Conservation (phyloP, 2,329 filamentous ascomycete genomes). For the Zarea fungicola region DNA sequence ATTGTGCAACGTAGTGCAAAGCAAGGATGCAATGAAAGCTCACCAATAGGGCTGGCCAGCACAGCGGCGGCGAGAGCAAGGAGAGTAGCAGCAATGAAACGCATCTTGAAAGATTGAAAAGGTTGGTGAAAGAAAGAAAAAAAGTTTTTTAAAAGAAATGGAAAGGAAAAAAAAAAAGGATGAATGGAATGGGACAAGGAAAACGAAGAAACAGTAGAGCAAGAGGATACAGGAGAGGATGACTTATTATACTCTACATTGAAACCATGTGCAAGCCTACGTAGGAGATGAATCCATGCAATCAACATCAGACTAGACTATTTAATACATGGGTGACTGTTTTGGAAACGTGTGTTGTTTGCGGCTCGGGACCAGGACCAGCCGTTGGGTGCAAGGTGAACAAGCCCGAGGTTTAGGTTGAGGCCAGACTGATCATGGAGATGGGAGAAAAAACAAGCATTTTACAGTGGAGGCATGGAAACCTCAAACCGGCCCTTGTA, state of each 20-base stretch:
- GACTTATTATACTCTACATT: constrained; percentile 8
- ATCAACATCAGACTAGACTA: too few relatives aligned
- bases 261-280: neutral
- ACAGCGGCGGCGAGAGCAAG: constrained; percentile 43
- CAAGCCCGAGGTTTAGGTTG: too few relatives aligned
- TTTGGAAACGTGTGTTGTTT: too few relatives aligned
- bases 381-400: too few relatives aligned
- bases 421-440: neutral
- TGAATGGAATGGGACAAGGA: neutral
- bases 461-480: neutral
- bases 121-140: too few relatives aligned
- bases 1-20: neutral
- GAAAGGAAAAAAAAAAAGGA: neutral
- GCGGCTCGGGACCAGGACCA: constrained; percentile 6
- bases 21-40: constrained; percentile 12
- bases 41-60: constrained; percentile 34
- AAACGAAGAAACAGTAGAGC: neutral
- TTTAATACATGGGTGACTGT: too few relatives aligned
- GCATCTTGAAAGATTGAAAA: constrained; percentile 41
- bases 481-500: constrained; percentile 3
- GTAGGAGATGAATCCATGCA: too few relatives aligned
- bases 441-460: neutral
- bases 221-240: neutral
- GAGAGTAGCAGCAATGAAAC: constrained; percentile 44
- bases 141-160: constrained; percentile 8